Evolutionary conservation across 768 basidiomycete genomes (phyloP), one percentile per base, ranked within the genome.

Genomic region (Leccinum imitatum): DNA sequence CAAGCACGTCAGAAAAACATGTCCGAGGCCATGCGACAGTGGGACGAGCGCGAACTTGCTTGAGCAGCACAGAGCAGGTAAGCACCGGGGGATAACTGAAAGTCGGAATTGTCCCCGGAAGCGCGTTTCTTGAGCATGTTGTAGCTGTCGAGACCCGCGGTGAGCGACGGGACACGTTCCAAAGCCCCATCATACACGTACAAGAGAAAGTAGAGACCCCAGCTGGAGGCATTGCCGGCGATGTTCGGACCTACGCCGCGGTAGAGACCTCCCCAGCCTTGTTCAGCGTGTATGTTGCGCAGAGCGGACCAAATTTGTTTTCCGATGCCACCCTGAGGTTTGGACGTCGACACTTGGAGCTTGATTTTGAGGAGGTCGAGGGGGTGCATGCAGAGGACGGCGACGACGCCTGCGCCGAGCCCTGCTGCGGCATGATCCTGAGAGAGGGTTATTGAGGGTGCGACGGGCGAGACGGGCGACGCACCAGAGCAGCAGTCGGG

Each of bases 121-220:
- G 89, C 90, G 54, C 86, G 84, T 62, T 86, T 87, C 77, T 98
- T 98, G 60, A 98, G 82, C 83, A 90, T 91, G 66, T 96, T 93
- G 70, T 98, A 98, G 71, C 96, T 98, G 44, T 15, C 13, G 47
- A 61, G 37, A 54, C 4, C 44, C 4, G 9, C 0, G 44, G 23
- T 67, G 47, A 71, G 59, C 21, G 6, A 47, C 7, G 41, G 17
- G 41, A 59, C 59, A 17, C 21, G 35, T 53, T 58, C 41, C 46
- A 17, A 17, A 23, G 25, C 30, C 30, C 23, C 8, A n/a, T 44
- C 19, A 30, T 48, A 13, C 39, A 65, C 68, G 75, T 71, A 98
- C 97, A 97, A 96, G 63, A 96, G 83, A 76, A 99, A 99, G 75
- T 99, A 99, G 25, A 98, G 76, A 0, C 97, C 97, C 97, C 97